These are phyloP conservation scores for Phyllachora maydis DNA, from an alignment of 2,329 filamentous ascomycete genomes.

Conservation along the genomic window DNA sequence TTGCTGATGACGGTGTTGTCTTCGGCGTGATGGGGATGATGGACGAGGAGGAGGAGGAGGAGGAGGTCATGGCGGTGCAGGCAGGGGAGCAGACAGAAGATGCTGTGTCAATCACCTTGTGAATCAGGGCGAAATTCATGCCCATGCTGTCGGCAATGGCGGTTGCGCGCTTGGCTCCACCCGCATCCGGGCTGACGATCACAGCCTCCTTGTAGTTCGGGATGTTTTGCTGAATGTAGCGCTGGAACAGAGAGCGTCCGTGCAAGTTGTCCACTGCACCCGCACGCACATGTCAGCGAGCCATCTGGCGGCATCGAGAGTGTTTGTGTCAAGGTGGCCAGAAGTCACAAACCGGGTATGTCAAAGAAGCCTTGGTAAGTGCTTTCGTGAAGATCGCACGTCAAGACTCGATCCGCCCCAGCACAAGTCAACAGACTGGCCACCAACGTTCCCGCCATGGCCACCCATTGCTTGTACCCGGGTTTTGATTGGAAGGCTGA, in stretches of 20 bases:
- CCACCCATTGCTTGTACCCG: constrained; percentile 96
- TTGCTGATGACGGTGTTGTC: too few species aligned
- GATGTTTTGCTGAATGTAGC: constrained; percentile 61
- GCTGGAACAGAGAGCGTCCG: constrained; percentile 51
- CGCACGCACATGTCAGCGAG: too few species aligned
- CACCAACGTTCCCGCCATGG: constrained; percentile 85
- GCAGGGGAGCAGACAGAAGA: constrained; percentile 7
- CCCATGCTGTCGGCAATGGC: constrained; percentile 89
- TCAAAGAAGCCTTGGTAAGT: constrained; percentile 56
- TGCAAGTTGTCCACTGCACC: constrained; percentile 75
- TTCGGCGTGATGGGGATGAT: too few species aligned
- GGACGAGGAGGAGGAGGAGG: too few species aligned
- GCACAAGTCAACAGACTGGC: constrained; percentile 89
- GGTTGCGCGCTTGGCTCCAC: constrained; percentile 88
- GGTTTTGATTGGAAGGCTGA: constrained; percentile 56
- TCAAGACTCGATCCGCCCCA: constrained; percentile 44
- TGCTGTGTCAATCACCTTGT: constrained; percentile 48
- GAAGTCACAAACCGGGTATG: constrained; percentile 5
- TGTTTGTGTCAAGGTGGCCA: neutral
- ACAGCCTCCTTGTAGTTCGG: constrained; percentile 72
- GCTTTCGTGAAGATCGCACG: constrained; percentile 56
- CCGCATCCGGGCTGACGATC: constrained; percentile 89
- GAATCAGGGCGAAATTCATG: constrained; percentile 91
- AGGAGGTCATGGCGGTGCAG: constrained; percentile 8
- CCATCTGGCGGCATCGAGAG: neutral